Conservation (phyloP, 306 rosid species). For the Acmispon strigosus region DNA sequence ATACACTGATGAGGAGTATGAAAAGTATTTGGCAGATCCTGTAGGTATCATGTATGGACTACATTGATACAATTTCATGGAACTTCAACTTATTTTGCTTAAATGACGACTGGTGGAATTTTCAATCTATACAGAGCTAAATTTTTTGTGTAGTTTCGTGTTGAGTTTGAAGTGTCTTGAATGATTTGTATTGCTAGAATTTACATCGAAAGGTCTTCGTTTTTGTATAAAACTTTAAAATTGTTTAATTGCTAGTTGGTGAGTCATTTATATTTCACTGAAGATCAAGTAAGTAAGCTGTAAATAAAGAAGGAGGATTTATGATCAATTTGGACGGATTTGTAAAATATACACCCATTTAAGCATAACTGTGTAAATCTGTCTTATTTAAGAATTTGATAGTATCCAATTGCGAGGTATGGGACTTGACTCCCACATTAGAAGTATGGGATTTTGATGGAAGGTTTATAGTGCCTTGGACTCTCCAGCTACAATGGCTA, state of each 20-base stretch:
- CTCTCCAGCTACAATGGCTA: too few relatives aligned
- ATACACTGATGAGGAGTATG: conserved; percentile 94
- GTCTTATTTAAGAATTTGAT: not conserved
- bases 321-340: not conserved
- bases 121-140: not conserved
- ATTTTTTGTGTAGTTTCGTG: not conserved
- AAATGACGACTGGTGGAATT: not conserved
- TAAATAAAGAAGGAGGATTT: not conserved
- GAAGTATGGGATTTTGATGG: too few relatives aligned
- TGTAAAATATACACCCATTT: not conserved
- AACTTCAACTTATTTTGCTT: not conserved
- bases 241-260: not conserved
- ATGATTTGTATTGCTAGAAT: not conserved
- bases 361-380: not conserved
- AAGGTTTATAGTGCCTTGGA: too few relatives aligned
- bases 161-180: not conserved
- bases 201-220: not conserved
- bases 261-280: not conserved
- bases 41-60: conserved; percentile 48
- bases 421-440: too few relatives aligned
- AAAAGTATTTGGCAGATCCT: conserved; percentile 66
- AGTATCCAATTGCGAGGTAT: too few relatives aligned
- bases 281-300: not conserved
- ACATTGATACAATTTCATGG: not conserved
- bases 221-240: not conserved